Percentiles rank a stretch among this genome's conserved stretches.
These are phyloP conservation scores for Kluyveromyces nonfermentans DNA, from an alignment of 805 yeast genomes.

Conservation along the genomic window DNA sequence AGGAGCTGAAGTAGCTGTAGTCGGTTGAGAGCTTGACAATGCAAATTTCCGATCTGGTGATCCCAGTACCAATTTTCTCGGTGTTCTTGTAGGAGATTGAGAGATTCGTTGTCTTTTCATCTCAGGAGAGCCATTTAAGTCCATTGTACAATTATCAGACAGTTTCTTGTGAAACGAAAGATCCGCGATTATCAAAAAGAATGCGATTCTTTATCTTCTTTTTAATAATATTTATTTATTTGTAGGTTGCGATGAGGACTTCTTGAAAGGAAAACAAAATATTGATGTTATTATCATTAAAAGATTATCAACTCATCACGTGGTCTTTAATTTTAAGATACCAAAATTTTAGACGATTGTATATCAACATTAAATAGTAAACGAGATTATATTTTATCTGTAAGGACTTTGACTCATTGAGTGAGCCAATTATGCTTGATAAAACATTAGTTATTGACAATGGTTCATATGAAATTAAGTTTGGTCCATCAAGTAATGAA, in stretches of 20 bases:
- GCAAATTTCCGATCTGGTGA: constrained; percentile 17
- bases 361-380: too few relatives aligned
- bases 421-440: constrained; percentile 21
- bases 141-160: not conserved
- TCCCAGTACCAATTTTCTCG: constrained; percentile 21
- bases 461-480: constrained; percentile 77
- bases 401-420: too few relatives aligned
- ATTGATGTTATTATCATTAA: not conserved
- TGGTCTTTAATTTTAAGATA: not conserved
- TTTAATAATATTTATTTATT: too few relatives aligned
- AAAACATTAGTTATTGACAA: constrained; percentile 63
- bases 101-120: constrained; percentile 6
- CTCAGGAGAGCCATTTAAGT: constrained; percentile 4
- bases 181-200: not conserved
- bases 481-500: constrained; percentile 36
- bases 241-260: too few relatives aligned
- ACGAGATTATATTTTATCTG: too few relatives aligned
- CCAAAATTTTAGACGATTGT: too few relatives aligned
- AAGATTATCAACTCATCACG: not conserved
- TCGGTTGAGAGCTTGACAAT: constrained; percentile 18
- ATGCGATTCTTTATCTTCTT: too few relatives aligned
- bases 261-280: too few relatives aligned
- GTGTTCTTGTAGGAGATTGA: constrained; percentile 15
- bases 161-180: not conserved
- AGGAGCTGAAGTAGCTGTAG: constrained; percentile 14